Base-by-base conservation (phyloP, 75 land plant genomes). In the Pinus albicaulis region DNA sequence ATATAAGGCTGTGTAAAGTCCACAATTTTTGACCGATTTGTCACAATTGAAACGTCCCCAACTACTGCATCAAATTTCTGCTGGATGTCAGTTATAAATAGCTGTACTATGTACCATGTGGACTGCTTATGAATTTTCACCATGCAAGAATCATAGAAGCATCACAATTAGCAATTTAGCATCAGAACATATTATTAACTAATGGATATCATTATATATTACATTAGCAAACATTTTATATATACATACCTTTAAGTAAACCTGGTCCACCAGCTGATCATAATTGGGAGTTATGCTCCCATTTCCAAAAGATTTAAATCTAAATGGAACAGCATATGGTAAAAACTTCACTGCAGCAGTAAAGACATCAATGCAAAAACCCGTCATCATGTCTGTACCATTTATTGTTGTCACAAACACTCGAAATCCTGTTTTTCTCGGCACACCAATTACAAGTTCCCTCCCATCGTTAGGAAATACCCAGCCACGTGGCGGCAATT, bases 331-430 rank as follows among this genome's bases (percentile, higher is more conserved):
- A 64, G 86, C 82, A 82, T 93, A 93, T 13, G 95, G 93, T 22
- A 93, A 76, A 69, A 86, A 83, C 63, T 76, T 80, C 25, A 83
- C 82, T 24, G 95, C 93, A 77, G 89, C 84, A 20, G 38, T 56
- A 76, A 93, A 93, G 3, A 93, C 91, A 80, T 93, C 95, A 16
- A 93, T 83, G 55, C 95, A 91, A 69, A 81, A 93, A 8, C 95
- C 95, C 22, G 73, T 83, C 52, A 84, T 78, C 8, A 8, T 84
- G 57, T 80, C 79, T 38, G 82, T 79, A 11, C 79, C 82, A 56
- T 19, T 6, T 12, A 44, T 80, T 80, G 41, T 56, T 24, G 81
- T 73, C 20, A 91, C 88, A 80, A 93, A 90, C 76, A 86, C 82
- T 23, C 44, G 56, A 59, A 59, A 93, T 48, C 91, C 86, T 56